A percentile compares a stretch with the other conserved stretches of the same genome.
Conservation (phyloP, 169 alveolate genomes). For the Cryptosporidium meleagridis region DNA sequence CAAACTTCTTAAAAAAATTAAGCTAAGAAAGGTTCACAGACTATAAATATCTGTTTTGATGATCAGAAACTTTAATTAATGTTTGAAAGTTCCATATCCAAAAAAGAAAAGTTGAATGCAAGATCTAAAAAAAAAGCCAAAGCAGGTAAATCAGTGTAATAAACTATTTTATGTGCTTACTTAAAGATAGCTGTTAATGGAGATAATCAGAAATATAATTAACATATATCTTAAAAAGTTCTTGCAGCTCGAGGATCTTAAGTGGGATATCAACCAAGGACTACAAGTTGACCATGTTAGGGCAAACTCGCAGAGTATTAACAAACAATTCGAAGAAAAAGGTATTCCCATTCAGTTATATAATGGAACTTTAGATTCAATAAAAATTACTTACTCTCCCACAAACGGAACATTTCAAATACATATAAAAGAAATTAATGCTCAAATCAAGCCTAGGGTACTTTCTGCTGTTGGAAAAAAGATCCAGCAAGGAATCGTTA, state of each 20-base stretch:
- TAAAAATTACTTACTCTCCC: conserved; percentile 50
- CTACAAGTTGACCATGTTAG: conserved; percentile 31
- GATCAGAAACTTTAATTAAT: not conserved
- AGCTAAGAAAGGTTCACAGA: not conserved
- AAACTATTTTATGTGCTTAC: not conserved
- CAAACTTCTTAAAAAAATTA: not conserved
- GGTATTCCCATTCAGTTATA: conserved; percentile 36
- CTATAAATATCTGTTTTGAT: not conserved
- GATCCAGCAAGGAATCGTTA: conserved; percentile 58
- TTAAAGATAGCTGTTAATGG: conserved; percentile 18
- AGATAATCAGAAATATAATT: conserved; percentile 24
- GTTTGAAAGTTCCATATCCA: not conserved
- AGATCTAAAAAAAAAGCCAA: conserved; percentile 5
- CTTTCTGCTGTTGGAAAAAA: conserved; percentile 65
- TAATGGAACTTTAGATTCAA: conserved; percentile 38
- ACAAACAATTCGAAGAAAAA: conserved; percentile 23
- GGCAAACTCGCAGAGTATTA: conserved; percentile 18
- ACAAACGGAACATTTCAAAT: conserved; percentile 31
- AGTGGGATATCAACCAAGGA: conserved; percentile 66
- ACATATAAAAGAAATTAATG: conserved; percentile 34
- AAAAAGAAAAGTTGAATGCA: not conserved
- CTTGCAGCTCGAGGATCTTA: conserved; percentile 52
- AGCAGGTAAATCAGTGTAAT: not conserved
- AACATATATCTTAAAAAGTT: conserved; percentile 41
- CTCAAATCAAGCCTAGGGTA: conserved; percentile 40